phyloP scores from a whole-genome alignment of 805 yeast genomes.

The Wickerhamiella nectarea region DNA sequence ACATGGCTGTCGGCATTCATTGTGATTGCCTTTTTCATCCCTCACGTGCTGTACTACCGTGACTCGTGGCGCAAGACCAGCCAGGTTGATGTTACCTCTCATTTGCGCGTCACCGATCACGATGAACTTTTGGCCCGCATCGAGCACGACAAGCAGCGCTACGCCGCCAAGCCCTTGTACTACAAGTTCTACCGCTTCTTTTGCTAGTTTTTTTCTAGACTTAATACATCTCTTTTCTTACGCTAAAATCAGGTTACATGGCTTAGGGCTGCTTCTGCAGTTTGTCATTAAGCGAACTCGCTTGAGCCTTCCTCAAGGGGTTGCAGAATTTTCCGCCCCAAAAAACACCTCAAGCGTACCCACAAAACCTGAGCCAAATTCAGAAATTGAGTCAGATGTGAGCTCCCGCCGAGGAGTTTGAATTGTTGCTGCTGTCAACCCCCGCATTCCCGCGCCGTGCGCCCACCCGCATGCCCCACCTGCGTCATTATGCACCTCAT shows the following conservation, averaged over 20 bases:
- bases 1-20: conserved; percentile 37
- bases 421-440: no score
- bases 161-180: conserved; percentile 35
- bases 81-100: conserved; percentile 16
- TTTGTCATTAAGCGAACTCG: not conserved
- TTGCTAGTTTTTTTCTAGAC: conserved; percentile 29
- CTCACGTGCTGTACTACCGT: conserved; percentile 11
- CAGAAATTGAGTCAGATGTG: no score
- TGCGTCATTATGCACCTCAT: no score
- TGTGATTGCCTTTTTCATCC: conserved; percentile 7
- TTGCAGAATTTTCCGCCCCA: not conserved
- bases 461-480: no score
- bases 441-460: no score
- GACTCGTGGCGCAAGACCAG: conserved; percentile 12
- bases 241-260: not conserved
- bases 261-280: not conserved
- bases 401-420: no score
- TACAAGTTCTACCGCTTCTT: conserved; percentile 42
- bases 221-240: not conserved
- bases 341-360: not conserved
- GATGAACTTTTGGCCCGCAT: conserved; percentile 34
- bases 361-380: no score
- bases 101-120: conserved; percentile 15
- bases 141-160: conserved; percentile 40
- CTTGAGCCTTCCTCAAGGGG: not conserved